Percentiles rank a stretch among this genome's conserved stretches.
phyloP scores from a whole-genome alignment of 1,284 basidiomycete genomes.

The Malassezia furfur region DNA sequence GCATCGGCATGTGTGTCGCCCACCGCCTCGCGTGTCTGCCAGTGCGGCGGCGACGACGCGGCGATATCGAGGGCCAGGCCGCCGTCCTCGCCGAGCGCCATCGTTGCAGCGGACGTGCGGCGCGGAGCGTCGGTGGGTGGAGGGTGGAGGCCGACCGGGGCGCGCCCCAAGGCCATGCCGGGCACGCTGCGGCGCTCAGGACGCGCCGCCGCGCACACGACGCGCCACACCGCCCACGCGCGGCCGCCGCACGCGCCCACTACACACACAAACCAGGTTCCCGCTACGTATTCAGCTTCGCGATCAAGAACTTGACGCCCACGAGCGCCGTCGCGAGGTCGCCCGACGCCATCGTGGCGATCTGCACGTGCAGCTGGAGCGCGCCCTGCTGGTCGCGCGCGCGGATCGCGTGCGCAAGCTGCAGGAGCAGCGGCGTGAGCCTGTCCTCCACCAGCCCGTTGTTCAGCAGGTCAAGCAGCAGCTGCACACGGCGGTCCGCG shows the following conservation, averaged over 20 bases:
- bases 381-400: slow-evolving; percentile 41
- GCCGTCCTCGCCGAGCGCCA: too few relatives aligned
- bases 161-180: too few relatives aligned
- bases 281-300: slow-evolving; percentile 17
- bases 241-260: too few relatives aligned
- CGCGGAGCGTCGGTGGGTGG: too few relatives aligned
- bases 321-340: slow-evolving; percentile 37
- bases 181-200: too few relatives aligned
- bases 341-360: slow-evolving; percentile 36
- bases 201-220: too few relatives aligned
- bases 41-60: too few relatives aligned
- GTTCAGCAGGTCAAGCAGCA: slow-evolving; percentile 80
- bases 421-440: slow-evolving; percentile 36
- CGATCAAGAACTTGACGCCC: slow-evolving; percentile 44
- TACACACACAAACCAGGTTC: neutral
- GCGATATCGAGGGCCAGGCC: too few relatives aligned
- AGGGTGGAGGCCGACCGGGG: too few relatives aligned
- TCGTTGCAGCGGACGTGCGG: too few relatives aligned
- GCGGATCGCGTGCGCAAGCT: slow-evolving; percentile 41
- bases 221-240: too few relatives aligned
- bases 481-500: slow-evolving; percentile 73
- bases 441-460: slow-evolving; percentile 62
- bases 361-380: slow-evolving; percentile 36
- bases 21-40: neutral
- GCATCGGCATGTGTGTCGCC: neutral